Base-by-base conservation (phyloP, 192 early-diverging fungal species). In the Rhizophagus clarus region DNA sequence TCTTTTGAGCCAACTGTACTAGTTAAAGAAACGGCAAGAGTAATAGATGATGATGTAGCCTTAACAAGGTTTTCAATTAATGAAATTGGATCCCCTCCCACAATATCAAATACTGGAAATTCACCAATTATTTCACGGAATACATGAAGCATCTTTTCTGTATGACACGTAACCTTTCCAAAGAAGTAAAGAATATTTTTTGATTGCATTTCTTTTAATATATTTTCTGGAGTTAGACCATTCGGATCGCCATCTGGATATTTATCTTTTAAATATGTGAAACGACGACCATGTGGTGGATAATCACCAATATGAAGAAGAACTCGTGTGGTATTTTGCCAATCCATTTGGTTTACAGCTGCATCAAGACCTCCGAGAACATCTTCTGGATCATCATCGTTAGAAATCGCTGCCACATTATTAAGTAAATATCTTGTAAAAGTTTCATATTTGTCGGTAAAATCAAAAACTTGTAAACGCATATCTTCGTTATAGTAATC, bases 231-330 rank as follows among this genome's bases (percentile, higher is more conserved):
- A 8, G 63, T 75, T 28, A 81, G 47, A 17, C 80, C 80, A 24
- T 28, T 9, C 26, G 80, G 80, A 45, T 81, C 80, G 14, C 80
- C 80, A 47, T 64, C 12, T 56, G 80, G 80, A 51, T 81, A 78
- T 17, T 45, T 11, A 45, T 81, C 80, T 2, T 31, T 67, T 20
- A 34, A 20, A 1, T 11, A 2, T 47, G n/a, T 40, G 45, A 77
- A 81, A 60, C 71, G 62, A 6, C 22, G 17, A 47, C 80, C 80
- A 34, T 81, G 80, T 20, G 80, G 73, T 76, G 80, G 80, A 34
- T 7, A 15, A 74, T 81, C 80, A 34, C 71, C 80, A 45, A 81
- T 47, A 15, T 81, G 80, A 17, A 81, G 15, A 47, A 81, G 26
- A 15, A 81, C 29, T 4, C 80, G 37, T 62, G 74, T 76, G 15